Evolutionary conservation across 495 filamentous ascomycete species (phyloP), one percentile per base, ranked within the genome.

Genomic region (Trichoderma asperelloides): DNA sequence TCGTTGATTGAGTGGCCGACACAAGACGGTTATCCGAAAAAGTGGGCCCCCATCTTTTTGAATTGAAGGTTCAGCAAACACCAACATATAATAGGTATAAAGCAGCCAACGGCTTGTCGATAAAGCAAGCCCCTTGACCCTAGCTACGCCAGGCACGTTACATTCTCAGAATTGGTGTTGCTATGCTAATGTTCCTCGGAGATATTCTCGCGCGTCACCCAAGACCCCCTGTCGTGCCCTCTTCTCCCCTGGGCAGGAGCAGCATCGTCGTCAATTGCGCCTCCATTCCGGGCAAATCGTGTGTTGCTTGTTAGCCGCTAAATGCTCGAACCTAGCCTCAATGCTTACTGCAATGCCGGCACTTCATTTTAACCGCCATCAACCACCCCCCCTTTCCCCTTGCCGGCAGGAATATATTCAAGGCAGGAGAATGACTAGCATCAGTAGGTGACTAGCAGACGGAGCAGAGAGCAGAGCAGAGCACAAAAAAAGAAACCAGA

Each of bases 281-380:
- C 41, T 18, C 41, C 41, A 18, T 45, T 45, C 41, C 12, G 41
- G 41, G 41, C 41, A 45, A 37, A 51, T 51, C 47, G 47, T 23
- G 47, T 23, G n/a, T 51, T n/a, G 47, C 4, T 1, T 21, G 8
- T 21, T n/a, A 9, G n/a, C 47, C 16, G 47, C 16, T n/a, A 23
- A 51, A 51, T 9, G 9, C 16, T 9, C 47, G 15, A 0, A 16
- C 43, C 13, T n/a, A 15, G 43, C 13, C 18, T 47, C 43, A 47
- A 47, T 47, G 43, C 4, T 47, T 47, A 47, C 43, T 51, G 47
- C 47, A 60, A 60, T 60, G 55, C 55, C 55, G 55, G 55, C 55
- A 60, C 55, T 60, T n/a, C 15, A 15, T 60, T 60, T 55, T 25
- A 23, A 23, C n/a, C 18, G n/a, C 18, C 13, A 47, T 55, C 43